Percentiles rank a stretch among this genome's conserved stretches.
phyloP scores from a whole-genome alignment of 495 filamentous ascomycete genomes.

The Podospora comata region DNA sequence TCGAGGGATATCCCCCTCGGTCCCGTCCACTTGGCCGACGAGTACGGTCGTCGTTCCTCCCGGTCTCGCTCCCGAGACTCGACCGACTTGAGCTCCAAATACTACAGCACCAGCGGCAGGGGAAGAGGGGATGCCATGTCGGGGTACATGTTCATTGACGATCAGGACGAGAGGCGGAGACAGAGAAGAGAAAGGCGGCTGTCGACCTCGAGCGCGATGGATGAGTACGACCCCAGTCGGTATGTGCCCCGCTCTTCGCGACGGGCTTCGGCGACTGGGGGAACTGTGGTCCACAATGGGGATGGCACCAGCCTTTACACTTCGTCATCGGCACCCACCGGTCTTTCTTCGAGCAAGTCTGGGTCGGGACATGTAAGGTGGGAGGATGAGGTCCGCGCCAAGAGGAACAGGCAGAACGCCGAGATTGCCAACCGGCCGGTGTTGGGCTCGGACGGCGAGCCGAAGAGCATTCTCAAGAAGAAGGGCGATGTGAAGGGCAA shows the following conservation, averaged over 20 bases:
- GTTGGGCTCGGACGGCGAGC: slow-evolving; percentile 2
- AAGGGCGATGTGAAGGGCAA: slow-evolving; percentile 7
- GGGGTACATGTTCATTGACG: slow-evolving; percentile 26
- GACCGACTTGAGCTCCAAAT: slow-evolving; percentile 13
- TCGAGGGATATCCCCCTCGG: slow-evolving; percentile 23
- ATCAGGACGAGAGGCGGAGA: slow-evolving; percentile 30
- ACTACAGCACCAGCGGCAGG: slow-evolving; percentile 26
- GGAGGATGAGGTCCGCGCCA: slow-evolving; percentile 32
- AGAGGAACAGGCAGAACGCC: slow-evolving; percentile 32
- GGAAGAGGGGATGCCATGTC: slow-evolving; percentile 19
- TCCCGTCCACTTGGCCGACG: slow-evolving; percentile 22
- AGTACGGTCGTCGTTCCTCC: slow-evolving; percentile 22
- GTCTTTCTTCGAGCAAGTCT: slow-evolving; percentile 26
- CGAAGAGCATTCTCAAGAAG: slow-evolving; percentile 37
- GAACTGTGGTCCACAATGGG: slow-evolving; percentile 27
- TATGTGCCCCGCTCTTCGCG: slow-evolving; percentile 12
- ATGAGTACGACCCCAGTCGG: slow-evolving; percentile 5
- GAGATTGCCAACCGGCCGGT: slow-evolving; percentile 35
- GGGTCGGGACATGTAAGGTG: slow-evolving; percentile 30
- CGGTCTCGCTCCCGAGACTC: slow-evolving; percentile 18
- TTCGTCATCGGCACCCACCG: slow-evolving; percentile 17
- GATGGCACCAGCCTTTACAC: slow-evolving; percentile 22
- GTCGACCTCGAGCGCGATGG: slow-evolving; percentile 19
- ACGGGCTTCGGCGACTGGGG: slow-evolving; percentile 18
- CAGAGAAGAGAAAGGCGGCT: slow-evolving; percentile 24